Evolutionary conservation across 2,329 filamentous ascomycete species (phyloP).

Genomic region (Apiospora hydei): DNA sequence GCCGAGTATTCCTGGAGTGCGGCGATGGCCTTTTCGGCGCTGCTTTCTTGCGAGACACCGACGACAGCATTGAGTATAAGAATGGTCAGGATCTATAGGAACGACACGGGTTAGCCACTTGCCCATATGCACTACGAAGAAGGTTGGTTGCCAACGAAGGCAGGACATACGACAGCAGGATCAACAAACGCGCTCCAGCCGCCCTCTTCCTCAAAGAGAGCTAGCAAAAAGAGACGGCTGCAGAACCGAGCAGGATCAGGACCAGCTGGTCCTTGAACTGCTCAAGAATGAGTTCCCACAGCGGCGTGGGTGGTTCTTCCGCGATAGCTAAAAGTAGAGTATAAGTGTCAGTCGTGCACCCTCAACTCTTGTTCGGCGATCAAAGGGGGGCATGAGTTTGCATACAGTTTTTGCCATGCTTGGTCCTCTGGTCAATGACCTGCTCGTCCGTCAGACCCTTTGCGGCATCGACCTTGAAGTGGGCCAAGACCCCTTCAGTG

Average conservation of each 20-base stretch:
- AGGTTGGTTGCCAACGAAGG: constrained; percentile 6
- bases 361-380: constrained; percentile 25
- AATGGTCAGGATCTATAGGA: constrained; percentile 85
- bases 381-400: constrained; percentile 26
- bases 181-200: constrained; percentile 98
- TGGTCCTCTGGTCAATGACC: constrained; percentile 60
- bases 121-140: constrained; percentile 1
- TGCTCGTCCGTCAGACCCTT: constrained; percentile 67
- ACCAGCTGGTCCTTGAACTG: constrained; percentile 99
- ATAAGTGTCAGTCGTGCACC: constrained; percentile 25
- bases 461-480: constrained; percentile 62
- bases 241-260: constrained; percentile 90
- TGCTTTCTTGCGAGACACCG: constrained; percentile 97
- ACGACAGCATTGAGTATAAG: constrained; percentile 96
- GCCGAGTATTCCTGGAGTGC: constrained; percentile 98
- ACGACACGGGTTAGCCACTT: constrained; percentile 26
- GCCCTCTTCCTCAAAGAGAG: constrained; percentile 89
- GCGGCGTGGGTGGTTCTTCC: constrained; percentile 92
- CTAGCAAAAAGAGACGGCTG: constrained; percentile 91
- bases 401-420: constrained; percentile 73
- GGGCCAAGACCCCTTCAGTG: constrained; percentile 64
- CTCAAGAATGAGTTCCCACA: constrained; percentile 96
- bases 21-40: constrained; percentile 97
- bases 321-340: constrained; percentile 57
- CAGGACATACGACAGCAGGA: constrained; percentile 80